Evolutionary conservation across 345 rosid species (phyloP).

Genomic region (Hirschfeldia incana): DNA sequence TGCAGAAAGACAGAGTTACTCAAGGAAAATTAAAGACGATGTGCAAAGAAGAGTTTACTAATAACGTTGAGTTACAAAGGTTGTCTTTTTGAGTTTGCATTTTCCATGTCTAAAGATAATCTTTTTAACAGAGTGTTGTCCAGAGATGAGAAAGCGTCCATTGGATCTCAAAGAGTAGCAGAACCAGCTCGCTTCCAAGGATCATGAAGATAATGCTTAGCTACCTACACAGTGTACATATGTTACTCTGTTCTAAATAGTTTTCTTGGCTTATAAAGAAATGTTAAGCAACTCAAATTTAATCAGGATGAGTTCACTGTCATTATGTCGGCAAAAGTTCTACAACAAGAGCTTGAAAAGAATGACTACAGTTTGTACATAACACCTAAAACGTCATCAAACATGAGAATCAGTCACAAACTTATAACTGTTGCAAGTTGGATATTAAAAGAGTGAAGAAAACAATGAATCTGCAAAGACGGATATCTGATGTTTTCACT

Average conservation of each 20-base stretch:
- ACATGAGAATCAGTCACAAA: background rate
- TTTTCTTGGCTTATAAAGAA: background rate
- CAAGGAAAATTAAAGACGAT: background rate
- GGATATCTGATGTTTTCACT: background rate
- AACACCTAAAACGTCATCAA: background rate
- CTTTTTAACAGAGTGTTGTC: background rate
- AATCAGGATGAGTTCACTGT: background rate
- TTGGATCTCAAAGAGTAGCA: background rate
- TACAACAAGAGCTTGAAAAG: background rate
- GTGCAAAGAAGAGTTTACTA: background rate
- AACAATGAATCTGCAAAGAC: background rate
- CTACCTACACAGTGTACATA: background rate
- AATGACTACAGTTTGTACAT: background rate
- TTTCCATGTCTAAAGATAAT: background rate
- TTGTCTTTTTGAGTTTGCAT: background rate
- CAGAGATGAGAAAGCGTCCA: background rate
- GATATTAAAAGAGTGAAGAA: background rate
- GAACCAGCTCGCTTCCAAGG: background rate
- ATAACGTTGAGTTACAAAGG: background rate
- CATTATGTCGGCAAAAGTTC: background rate
- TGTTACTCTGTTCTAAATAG: background rate
- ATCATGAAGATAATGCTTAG: background rate
- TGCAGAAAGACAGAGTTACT: background rate
- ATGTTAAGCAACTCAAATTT: background rate
- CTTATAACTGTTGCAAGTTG: constrained; percentile 1